Evolutionary conservation across 192 early-diverging fungal species (phyloP), one percentile per base, ranked within the genome.

Genomic region (Coemansia sp.): DNA sequence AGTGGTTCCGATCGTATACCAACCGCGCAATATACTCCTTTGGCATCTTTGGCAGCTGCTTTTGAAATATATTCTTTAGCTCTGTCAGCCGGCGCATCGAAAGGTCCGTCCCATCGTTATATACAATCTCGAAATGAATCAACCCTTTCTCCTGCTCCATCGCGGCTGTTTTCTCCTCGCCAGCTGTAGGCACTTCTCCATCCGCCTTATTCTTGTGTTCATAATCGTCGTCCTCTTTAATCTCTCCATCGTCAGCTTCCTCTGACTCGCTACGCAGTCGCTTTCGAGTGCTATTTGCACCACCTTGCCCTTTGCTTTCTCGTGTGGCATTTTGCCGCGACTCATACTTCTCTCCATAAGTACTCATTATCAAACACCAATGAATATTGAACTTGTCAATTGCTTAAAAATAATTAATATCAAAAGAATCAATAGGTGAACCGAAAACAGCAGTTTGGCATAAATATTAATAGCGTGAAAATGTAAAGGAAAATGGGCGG

Each of bases 11-110:
- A 61, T 98, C 96, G 68, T 94, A 98, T 0, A 98, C 96, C 15
- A 99, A 83, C 14, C 95, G 84, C 1, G 94, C 92, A 66, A 99
- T 98, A 66, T 99, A 99, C 61, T 98, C 93, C 64, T 92, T 90
- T 15, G 97, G 97, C 97, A 99, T 99, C 59, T 97, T 97, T 18
- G 97, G 97, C 61, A 99, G 78, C 63, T 98, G 96, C 51, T 92
- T 93, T 66, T 96, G 92, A 69, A 98, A 95, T 36, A 99, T 91
- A 61, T 94, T 94, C 73, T 97, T 96, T 54, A 99, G 82, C 25
- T 91, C 92, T 1, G 96, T 96, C 40, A 99, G 70, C 17, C 96
- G 71, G 1, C 92, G 90, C 88, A 98, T 93, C 36, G 84, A 90
- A 47, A 91, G 86, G 20, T 86, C 86, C 8, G 70, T 58, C 12